These are phyloP conservation scores for Aspergillus pseudoterreus DNA, from an alignment of 2,329 filamentous ascomycete genomes.

Conservation along the genomic window DNA sequence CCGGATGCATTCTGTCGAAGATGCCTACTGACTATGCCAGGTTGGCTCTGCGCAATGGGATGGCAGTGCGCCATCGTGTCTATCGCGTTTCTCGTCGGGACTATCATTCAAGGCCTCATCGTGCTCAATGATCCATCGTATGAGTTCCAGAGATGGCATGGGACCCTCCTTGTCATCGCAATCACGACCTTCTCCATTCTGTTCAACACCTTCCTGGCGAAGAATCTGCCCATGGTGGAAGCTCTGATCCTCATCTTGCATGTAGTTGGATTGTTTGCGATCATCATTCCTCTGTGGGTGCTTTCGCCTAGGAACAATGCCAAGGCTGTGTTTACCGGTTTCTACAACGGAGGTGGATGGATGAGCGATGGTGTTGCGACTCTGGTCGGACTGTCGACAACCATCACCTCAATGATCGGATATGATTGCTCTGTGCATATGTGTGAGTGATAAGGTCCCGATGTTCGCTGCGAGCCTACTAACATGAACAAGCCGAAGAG, in stretches of 20 bases:
- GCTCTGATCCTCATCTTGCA: conserved; percentile 41
- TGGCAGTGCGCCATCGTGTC: conserved; percentile 46
- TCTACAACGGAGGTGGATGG: conserved; percentile 43
- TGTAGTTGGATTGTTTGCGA: conserved; percentile 40
- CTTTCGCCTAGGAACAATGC: conserved; percentile 37
- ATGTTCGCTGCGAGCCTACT: not conserved
- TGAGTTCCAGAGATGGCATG: conserved; percentile 41
- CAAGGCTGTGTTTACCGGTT: conserved; percentile 38
- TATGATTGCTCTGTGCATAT: conserved; percentile 45
- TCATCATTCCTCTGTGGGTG: conserved; percentile 43
- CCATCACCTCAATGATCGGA: conserved; percentile 40
- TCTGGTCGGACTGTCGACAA: conserved; percentile 39
- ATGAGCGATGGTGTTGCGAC: conserved; percentile 33
- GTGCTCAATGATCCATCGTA: conserved; percentile 43
- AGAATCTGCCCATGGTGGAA: conserved; percentile 38
- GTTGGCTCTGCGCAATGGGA: conserved; percentile 42
- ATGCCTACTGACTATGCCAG: conserved; percentile 14
- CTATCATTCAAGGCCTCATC: conserved; percentile 45
- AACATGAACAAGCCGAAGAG: conserved; percentile 32
- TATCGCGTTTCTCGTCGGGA: conserved; percentile 43
- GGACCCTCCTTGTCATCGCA: conserved; percentile 41
- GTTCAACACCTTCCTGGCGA: conserved; percentile 41
- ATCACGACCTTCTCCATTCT: conserved; percentile 38
- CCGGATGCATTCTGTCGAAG: not conserved
- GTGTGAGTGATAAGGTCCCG: conserved; percentile 29